phyloP scores from a whole-genome alignment of 345 rosid genomes.

The Pugionium cornutum region DNA sequence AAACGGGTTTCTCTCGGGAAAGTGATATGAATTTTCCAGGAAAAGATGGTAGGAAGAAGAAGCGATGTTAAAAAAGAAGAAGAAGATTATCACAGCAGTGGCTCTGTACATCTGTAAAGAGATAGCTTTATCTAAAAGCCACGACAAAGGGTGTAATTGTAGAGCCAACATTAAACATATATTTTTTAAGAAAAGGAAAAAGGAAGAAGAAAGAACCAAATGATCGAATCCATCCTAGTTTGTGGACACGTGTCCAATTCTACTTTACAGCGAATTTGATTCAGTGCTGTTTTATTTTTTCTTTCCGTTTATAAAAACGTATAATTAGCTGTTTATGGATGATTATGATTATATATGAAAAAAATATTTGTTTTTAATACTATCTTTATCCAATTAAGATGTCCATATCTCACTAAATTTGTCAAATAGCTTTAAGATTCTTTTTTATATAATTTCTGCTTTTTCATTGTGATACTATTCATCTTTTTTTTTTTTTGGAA shows the following conservation, averaged over 20 bases:
- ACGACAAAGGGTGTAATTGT: conserved; percentile 29
- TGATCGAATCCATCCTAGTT: neutral
- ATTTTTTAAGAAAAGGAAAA: neutral
- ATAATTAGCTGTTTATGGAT: no score
- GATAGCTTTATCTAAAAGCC: conserved; percentile 37
- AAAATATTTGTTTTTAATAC: no score
- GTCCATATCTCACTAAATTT: no score
- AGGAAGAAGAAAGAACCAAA: neutral
- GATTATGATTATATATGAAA: no score
- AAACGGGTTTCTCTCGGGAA: conserved; percentile 28
- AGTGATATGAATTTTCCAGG: conserved; percentile 3
- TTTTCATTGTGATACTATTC: no score
- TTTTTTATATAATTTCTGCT: no score
- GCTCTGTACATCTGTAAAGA: conserved; percentile 28
- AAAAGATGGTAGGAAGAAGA: conserved; percentile 12
- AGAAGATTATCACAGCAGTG: conserved; percentile 33
- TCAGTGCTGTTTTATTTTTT: no score
- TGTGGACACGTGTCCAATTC: conserved; percentile 16
- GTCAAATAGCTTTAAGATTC: no score
- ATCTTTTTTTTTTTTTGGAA: no score
- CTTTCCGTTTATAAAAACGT: no score
- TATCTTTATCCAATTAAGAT: no score
- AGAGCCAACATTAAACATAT: conserved; percentile 10
- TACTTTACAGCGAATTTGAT: no score
- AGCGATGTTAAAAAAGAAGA: conserved; percentile 22